Evolutionary conservation across 306 rosid species (phyloP), one percentile per base, ranked within the genome.

Genomic region (Urtica urens): DNA sequence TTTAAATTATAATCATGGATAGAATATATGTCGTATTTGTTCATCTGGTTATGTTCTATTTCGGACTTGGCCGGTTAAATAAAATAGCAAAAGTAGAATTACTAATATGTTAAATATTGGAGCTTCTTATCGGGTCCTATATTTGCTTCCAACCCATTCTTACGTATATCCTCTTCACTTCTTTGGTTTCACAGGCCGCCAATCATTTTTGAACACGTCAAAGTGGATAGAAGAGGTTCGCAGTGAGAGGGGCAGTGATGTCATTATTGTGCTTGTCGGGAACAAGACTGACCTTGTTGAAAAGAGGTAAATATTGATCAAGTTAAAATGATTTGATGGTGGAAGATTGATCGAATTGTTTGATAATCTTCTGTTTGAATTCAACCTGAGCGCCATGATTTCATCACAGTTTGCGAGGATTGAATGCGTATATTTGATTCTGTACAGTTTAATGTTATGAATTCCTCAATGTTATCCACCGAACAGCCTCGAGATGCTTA

Each of bases 201-300:
- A 81, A 53, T 72, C 95, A 39, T 85, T 85, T 58, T 66, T 85
- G 60, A 85, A 85, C 62, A 85, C 87, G 57, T 24, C 63, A 31
- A 85, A 73, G 72, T 85, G 95, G 93, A 85, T 85, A 50, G 95
- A 85, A 72, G 87, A 85, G 74, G 95, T 85, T 55, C 82, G 87
- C 17, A 78, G 84, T 46, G 95, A 85, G 75, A 62, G 87, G 58
- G 95, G 95, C 38, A 73, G 76, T 4, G 95, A 85, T 71, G 95
- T 85, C 42, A 85, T 85, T 55, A 68, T 85, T 45, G 87, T 81
- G 53, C 83, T 84, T 65, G 95, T 80, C 60, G 87, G 92, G 40
- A 84, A 84, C 76, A 84, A 84, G 71, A 85, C 95, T 14, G 87
- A 85, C 59, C 93, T 85, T 63, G 93, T 85, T 51, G 95, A 85